phyloP scores from a whole-genome alignment of 2,329 filamentous ascomycete genomes.

The Stagonosporopsis cucurbitacearum region DNA sequence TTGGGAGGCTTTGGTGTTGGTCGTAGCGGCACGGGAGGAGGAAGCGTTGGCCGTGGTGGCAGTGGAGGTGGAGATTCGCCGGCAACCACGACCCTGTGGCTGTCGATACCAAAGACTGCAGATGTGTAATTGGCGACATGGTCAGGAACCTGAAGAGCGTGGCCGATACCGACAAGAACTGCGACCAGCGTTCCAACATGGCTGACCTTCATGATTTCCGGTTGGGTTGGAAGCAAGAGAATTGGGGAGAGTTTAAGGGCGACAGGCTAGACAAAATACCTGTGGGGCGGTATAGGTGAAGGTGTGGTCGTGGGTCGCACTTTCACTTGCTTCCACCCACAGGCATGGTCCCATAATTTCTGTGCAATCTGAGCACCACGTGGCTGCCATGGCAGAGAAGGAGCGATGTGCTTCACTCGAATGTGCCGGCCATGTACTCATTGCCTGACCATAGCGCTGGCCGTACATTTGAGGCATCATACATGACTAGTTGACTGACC shows the following conservation, averaged over 20 bases:
- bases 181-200: neutral
- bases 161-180: neutral
- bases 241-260: neutral
- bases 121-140: neutral
- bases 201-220: neutral
- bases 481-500: slow-evolving; percentile 14
- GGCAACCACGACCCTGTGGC: neutral
- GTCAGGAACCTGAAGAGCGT: neutral
- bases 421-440: neutral
- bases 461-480: neutral
- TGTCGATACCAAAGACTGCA: neutral
- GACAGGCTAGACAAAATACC: neutral
- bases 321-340: neutral
- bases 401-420: neutral
- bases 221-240: neutral
- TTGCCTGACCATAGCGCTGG: neutral
- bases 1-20: neutral
- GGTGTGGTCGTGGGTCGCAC: neutral
- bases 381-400: neutral
- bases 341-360: neutral
- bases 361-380: neutral
- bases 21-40: neutral
- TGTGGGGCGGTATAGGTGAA: neutral
- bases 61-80: neutral
- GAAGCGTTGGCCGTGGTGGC: neutral